Conservation (phyloP, 1,284 basidiomycete species). For the Cryptococcus floricola region DNA sequence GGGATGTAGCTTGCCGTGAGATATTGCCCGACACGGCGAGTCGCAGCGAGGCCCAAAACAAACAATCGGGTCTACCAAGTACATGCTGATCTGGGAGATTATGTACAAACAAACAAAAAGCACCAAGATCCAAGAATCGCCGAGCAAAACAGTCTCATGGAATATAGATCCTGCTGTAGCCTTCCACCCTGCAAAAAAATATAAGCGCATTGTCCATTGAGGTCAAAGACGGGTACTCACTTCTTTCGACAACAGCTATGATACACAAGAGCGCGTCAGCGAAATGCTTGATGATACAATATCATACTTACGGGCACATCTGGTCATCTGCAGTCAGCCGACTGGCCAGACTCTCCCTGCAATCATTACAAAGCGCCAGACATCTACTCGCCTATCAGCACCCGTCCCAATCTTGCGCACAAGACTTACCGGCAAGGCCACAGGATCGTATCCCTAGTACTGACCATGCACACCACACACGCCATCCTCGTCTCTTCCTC, state of each 20-base stretch:
- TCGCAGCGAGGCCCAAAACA: too few relatives aligned
- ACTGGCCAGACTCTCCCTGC: constrained; percentile 43
- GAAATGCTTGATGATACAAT: not conserved
- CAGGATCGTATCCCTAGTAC: constrained; percentile 43
- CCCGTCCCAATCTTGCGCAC: not conserved
- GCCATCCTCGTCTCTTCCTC: constrained; percentile 39
- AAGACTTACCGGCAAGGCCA: constrained; percentile 43
- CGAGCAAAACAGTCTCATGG: constrained; percentile 12
- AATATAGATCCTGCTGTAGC: constrained; percentile 42
- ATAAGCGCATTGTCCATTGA: not conserved
- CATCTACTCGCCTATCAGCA: constrained; percentile 18
- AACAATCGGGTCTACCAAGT: too few relatives aligned
- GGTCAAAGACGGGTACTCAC: constrained; percentile 12
- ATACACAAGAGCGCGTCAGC: constrained; percentile 3
- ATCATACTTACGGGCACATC: constrained; percentile 39
- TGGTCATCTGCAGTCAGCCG: constrained; percentile 41
- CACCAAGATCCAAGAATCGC: too few relatives aligned
- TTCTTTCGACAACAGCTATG: constrained; percentile 26
- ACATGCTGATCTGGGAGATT: too few relatives aligned
- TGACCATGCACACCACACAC: constrained; percentile 47
- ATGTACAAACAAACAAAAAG: too few relatives aligned
- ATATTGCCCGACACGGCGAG: too few relatives aligned
- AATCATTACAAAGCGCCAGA: constrained; percentile 45
- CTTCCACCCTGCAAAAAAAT: constrained; percentile 30
- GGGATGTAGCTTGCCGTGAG: too few relatives aligned